Base-by-base conservation (phyloP, 805 yeast species). In the Novakomyces olei region DNA sequence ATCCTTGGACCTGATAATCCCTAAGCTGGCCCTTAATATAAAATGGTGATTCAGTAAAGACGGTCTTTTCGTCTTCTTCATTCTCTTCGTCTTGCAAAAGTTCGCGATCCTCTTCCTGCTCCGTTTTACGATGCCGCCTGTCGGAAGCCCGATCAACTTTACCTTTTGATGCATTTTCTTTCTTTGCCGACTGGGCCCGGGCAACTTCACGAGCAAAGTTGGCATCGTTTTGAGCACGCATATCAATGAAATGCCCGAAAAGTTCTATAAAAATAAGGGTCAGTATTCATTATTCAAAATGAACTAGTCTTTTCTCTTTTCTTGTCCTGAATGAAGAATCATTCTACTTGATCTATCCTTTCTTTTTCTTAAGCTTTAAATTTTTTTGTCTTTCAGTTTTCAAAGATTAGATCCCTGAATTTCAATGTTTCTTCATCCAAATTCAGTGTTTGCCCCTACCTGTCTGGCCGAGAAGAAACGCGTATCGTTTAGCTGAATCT, bases 1-100 rank as follows among this genome's bases (percentile, higher is more conserved):
- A 56, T 29, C 99, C 99, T n/a, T 83, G 92, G 44, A 81, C 88
- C 57, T 88, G 99, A 51, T 88, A 88, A 46, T 69, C 72, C 46
- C 85, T 88, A 44, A 88, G 59, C 0, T 69, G 67, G 18, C 98
- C 99, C 39, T 80, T 63, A 17, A 88, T 55, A 6, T 61, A 38
- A 9, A 70, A 60, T 0, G 30, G 16, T 12, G 30, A 15, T 12
- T 27, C 30, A 12, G 16, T 12, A 27, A 15, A 15, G 7, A 12
- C 16, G 15, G 16, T 5, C 12, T 12, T 27, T n/a, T 18, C 12
- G 12, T 12, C 30, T 27, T 27, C 30, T 28, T 28, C 26, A 15
- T 28, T 15, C 7, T 15, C 19, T 14, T 28, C 15, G 14, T 28
- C 30, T 28, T 18, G 27, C 8, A 24, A 15, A 14, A 28, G 26